Evolutionary conservation across 768 basidiomycete species (phyloP), one percentile per base, ranked within the genome.

Genomic region (Naganishia randhawae): DNA sequence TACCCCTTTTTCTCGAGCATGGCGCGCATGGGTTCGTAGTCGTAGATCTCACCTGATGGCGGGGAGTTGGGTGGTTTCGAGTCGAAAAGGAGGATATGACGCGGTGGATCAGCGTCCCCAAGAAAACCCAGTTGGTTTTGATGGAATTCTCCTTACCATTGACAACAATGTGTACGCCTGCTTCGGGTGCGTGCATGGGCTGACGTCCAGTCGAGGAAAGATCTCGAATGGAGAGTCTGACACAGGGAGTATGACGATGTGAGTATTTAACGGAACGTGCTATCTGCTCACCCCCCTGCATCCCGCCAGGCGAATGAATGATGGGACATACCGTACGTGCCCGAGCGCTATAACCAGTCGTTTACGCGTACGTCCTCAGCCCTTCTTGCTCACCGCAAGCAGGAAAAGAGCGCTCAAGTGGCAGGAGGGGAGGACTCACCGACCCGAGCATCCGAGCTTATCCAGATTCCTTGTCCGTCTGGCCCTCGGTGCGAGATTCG

Each of bases 191-290:
- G 39, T 71, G 71, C 29, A 77, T 66, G 14, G 76, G 76, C 42
- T 77, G 76, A 31, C 66, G 48, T 9, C 75, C 73, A 1, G 70
- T 61, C 9, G 72, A 53, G 7, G 73, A 73, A 19, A 77, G 63
- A 51, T 77, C 76, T 35, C 74, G 73, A 69, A 77, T 77, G 4
- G 75, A 72, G 1, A 77, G 63, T 51, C 76, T 71, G 45, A 14
- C 8, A 39, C 7, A 39, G 37, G 14, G 37, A 39, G 37, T 14
- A 14, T 7, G 37, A 14, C 37, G 8, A 39, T 7, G 37, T 39
- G 37, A 39, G 7, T 14, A 39, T 13, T 42, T 7, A 7, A 16
- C 16, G 42, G 42, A 42, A 7, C 14, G 6, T 42, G 42, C 5
- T 6, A n/a, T n/a, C n/a, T n/a, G n/a, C n/a, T n/a, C n/a, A n/a